Percentiles rank a stretch among this genome's conserved stretches.
These are phyloP conservation scores for Ogataea pilisensis DNA, from an alignment of 805 yeast genomes.

Conservation along the genomic window DNA sequence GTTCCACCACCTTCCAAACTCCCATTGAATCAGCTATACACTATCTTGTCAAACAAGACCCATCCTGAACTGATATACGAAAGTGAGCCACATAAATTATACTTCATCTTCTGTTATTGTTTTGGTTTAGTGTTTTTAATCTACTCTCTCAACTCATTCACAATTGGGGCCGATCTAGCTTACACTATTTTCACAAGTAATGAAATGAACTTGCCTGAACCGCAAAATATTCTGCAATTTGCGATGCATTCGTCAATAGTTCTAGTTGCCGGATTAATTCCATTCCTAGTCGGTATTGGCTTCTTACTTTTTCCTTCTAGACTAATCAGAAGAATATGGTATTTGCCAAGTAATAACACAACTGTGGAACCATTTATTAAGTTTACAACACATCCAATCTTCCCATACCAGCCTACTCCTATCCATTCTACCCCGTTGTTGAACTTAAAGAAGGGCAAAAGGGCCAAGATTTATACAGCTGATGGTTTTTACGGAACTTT, in stretches of 20 bases:
- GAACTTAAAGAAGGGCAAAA: conserved; percentile 49
- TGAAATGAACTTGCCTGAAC: conserved; percentile 26
- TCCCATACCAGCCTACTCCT: conserved; percentile 77
- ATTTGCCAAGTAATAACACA: conserved; percentile 55
- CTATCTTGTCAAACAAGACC: conserved; percentile 43
- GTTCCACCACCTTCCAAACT: conserved; percentile 68
- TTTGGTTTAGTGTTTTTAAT: conserved; percentile 64
- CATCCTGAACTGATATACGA: conserved; percentile 76
- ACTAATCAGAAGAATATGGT: conserved; percentile 72
- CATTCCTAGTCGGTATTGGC: conserved; percentile 36
- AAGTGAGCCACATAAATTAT: conserved; percentile 77
- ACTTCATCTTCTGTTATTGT: conserved; percentile 65
- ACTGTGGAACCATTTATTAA: conserved; percentile 44
- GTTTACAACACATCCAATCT: conserved; percentile 69
- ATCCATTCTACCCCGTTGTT: conserved; percentile 62
- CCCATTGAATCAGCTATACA: conserved; percentile 59
- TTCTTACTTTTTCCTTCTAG: conserved; percentile 61
- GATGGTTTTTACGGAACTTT: conserved; percentile 83
- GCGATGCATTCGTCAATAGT: conserved; percentile 30
- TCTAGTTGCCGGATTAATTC: conserved; percentile 36
- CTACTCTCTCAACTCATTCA: conserved; percentile 51
- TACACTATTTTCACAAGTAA: conserved; percentile 26
- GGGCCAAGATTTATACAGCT: conserved; percentile 78
- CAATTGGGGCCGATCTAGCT: conserved; percentile 29
- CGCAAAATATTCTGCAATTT: conserved; percentile 23